Conservation (phyloP, 176 grass and related monocot species). For the Paspalum notatum region DNA sequence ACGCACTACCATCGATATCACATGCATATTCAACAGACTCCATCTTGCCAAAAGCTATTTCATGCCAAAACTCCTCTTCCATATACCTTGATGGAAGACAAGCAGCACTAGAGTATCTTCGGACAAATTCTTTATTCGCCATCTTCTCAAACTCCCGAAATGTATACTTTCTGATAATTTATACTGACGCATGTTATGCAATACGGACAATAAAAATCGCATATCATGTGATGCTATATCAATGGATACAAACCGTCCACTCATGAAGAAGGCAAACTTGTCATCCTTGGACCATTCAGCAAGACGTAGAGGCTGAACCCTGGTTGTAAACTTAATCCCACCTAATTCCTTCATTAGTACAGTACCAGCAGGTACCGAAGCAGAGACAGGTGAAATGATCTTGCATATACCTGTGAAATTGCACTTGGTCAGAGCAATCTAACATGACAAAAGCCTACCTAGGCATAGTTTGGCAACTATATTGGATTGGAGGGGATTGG, state of each 20-base stretch:
- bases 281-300: constrained; percentile 89
- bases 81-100: constrained; percentile 83
- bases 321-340: constrained; percentile 86
- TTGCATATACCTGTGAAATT: constrained; percentile 84
- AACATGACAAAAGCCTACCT: constrained; percentile 24
- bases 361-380: constrained; percentile 74
- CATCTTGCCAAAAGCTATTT: constrained; percentile 94
- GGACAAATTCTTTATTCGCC: constrained; percentile 89
- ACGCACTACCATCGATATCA: constrained; percentile 90
- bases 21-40: constrained; percentile 98
- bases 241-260: constrained; percentile 77
- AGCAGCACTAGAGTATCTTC: constrained; percentile 86
- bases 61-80: constrained; percentile 99
- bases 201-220: constrained; percentile 9
- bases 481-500: no score
- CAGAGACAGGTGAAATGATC: constrained; percentile 84
- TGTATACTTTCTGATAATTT: constrained; percentile 84
- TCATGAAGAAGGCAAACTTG: constrained; percentile 94
- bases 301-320: constrained; percentile 93
- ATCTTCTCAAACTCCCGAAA: constrained; percentile 99
- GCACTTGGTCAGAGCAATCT: background rate
- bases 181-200: constrained; percentile 24
- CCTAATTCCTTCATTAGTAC: constrained; percentile 88
- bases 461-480: background rate
- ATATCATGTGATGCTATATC: background rate